These are phyloP conservation scores for Clitopilus passeckerianus DNA, from an alignment of 768 basidiomycete species.

Conservation along the genomic window DNA sequence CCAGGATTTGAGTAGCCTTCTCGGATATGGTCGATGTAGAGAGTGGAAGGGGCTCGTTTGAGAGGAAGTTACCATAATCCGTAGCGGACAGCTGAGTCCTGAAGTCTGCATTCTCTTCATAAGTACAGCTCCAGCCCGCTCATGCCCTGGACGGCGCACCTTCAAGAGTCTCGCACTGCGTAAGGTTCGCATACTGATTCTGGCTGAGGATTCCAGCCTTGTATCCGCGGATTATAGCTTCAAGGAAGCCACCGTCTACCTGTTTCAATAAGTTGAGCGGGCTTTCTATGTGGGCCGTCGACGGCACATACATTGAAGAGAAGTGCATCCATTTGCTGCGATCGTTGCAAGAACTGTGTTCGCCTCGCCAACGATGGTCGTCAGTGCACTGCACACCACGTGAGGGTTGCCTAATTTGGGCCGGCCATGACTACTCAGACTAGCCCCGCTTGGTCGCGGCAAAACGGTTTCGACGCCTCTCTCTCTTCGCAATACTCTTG, in stretches of 20 bases:
- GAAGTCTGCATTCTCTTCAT: constrained; percentile 56
- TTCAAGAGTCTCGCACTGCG: constrained; percentile 96
- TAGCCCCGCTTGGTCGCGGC: neutral
- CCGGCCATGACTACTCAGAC: too few relatives aligned
- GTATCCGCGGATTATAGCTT: constrained; percentile 87
- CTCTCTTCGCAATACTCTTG: neutral
- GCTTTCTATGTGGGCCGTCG: neutral
- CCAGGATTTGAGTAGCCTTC: constrained; percentile 90
- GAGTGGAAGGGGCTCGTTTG: constrained; percentile 91
- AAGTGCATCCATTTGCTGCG: constrained; percentile 69
- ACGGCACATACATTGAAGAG: constrained; percentile 71
- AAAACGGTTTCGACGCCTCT: neutral
- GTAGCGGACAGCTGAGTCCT: constrained; percentile 93
- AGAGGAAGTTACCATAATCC: constrained; percentile 97
- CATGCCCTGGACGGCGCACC: constrained; percentile 40
- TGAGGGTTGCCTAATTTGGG: neutral
- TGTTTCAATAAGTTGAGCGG: constrained; percentile 18
- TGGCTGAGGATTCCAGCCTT: constrained; percentile 89
- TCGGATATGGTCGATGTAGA: constrained; percentile 95
- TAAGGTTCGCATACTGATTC: constrained; percentile 86
- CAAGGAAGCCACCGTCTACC: constrained; percentile 73
- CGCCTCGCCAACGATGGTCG: neutral
- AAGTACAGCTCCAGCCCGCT: neutral
- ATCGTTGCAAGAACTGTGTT: neutral
- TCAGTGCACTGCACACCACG: neutral